Evolutionary conservation across 2,329 filamentous ascomycete genomes (phyloP), one percentile per base, ranked within the genome.

Genomic region (Hymenoscyphus linearis): DNA sequence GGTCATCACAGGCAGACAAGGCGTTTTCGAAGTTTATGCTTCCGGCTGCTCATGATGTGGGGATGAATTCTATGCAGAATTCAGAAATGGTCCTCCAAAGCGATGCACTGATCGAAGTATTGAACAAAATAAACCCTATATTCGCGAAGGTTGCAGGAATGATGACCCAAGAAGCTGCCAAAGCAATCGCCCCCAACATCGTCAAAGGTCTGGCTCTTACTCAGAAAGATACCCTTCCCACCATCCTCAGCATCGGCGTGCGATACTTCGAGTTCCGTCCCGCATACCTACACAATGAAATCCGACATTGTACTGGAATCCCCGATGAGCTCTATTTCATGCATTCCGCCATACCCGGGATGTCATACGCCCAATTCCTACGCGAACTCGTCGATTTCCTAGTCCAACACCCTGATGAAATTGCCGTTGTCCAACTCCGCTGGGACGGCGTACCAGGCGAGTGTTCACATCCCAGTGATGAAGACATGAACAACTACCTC

Each of bases 251-350:
- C 44, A 73, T 81, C 40, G 80, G 79, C 0, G 78, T 78, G 0
- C 68, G 80, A 3, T 82, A 82, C 70, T 82, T 82, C 58, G 80
- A 82, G 69, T 82, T 81, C 65, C 72, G 80, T 5, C 80, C 80
- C 0, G 79, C 79, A 0, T 76, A 78, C 61, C 76, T 79, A 57
- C 78, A 80, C 67, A 69, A 71, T 1, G 72, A 73, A 60, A 70
- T 82, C 60, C 72, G 76, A 3, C 47, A 65, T 63, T 4, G 66
- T 71, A 22, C 69, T 67, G 35, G 71, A 71, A n/a, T 70, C 78
- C 76, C 78, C 1, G 78, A 81, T 64, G 74, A 73, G 14, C 72
- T 77, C 59, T 82, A 80, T 63, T 82, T 82, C 70, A 77, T 79
- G 65, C 79, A 82, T 68, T 76, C 76, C 60, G 77, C 76, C 5